Percentiles rank a stretch among this genome's conserved stretches.
Evolutionary conservation across 371 early-diverging fungal species (phyloP).

Genomic region (Rhizopus arrhizus): DNA sequence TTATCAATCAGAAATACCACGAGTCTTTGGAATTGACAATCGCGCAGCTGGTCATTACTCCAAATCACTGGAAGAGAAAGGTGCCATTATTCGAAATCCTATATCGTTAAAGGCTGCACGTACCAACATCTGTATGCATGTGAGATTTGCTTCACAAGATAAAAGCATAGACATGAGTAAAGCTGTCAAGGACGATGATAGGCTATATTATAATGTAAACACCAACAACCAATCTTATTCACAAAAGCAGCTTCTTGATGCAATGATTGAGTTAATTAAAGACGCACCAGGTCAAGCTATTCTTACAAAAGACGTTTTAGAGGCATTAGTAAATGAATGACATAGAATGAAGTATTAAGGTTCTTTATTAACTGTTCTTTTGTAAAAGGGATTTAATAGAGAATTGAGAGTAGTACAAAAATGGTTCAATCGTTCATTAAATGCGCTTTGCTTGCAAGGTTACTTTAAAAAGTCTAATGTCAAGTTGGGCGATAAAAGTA

Average conservation of each 20-base stretch:
- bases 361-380: neutral
- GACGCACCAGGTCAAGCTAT: slow-evolving; percentile 35
- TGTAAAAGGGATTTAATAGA: slow-evolving; percentile 38
- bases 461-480: slow-evolving; percentile 23
- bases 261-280: slow-evolving; percentile 26
- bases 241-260: slow-evolving; percentile 7
- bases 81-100: slow-evolving; percentile 36
- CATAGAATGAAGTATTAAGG: neutral
- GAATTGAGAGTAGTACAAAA: slow-evolving; percentile 17
- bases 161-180: slow-evolving; percentile 5
- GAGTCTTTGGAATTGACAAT: slow-evolving; percentile 26
- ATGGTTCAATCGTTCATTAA: slow-evolving; percentile 41
- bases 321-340: slow-evolving; percentile 33
- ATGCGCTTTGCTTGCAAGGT: slow-evolving; percentile 24
- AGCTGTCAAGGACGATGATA: neutral
- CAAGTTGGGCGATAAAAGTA: slow-evolving; percentile 4
- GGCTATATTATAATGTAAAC: slow-evolving; percentile 34
- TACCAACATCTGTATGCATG: slow-evolving; percentile 45
- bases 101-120: slow-evolving; percentile 18
- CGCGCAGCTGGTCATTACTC: slow-evolving; percentile 50
- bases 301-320: slow-evolving; percentile 33
- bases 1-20: slow-evolving; percentile 37
- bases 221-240: slow-evolving; percentile 25
- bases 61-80: slow-evolving; percentile 37
- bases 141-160: slow-evolving; percentile 15